Evolutionary conservation across 2,329 filamentous ascomycete species (phyloP).

Genomic region (Alternaria infectoria): DNA sequence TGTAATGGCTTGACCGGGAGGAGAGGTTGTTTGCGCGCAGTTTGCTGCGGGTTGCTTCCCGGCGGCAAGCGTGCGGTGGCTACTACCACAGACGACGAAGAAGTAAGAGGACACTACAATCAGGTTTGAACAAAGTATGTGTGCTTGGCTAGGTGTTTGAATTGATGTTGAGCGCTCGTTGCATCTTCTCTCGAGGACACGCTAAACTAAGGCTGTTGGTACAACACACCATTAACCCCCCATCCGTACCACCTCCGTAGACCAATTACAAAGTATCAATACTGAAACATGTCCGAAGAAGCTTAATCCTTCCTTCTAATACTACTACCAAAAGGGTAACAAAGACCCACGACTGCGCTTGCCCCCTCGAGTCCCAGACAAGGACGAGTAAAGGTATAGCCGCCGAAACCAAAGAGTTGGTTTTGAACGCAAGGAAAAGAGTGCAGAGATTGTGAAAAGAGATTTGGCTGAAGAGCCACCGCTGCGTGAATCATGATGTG

Average conservation of each 20-base stretch:
- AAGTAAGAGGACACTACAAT: background rate
- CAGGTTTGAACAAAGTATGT: background rate
- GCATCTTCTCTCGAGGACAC: constrained; percentile 4
- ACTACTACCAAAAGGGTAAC: constrained; percentile 14
- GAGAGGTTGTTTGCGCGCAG: background rate
- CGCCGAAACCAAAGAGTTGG: constrained; percentile 39
- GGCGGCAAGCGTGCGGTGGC: background rate
- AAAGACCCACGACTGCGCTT: constrained; percentile 40
- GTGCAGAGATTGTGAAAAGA: constrained; percentile 19
- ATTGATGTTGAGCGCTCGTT: background rate
- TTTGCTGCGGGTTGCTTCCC: background rate
- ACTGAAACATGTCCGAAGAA: constrained; percentile 27
- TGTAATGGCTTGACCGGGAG: background rate
- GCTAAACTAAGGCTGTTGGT: constrained; percentile 8
- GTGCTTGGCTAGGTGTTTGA: constrained; percentile 5
- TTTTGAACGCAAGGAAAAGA: constrained; percentile 25
- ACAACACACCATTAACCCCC: constrained; percentile 14
- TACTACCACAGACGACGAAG: background rate
- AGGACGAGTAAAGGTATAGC: constrained; percentile 37
- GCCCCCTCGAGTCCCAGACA: constrained; percentile 30
- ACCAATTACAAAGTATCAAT: constrained; percentile 27
- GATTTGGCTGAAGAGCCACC: constrained; percentile 43
- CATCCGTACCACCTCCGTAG: constrained; percentile 9
- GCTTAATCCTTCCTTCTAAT: constrained; percentile 6
- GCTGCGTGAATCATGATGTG: constrained; percentile 32